These are phyloP conservation scores for Fusarium sambucinum DNA, from an alignment of 2,329 filamentous ascomycete species.

Conservation along the genomic window DNA sequence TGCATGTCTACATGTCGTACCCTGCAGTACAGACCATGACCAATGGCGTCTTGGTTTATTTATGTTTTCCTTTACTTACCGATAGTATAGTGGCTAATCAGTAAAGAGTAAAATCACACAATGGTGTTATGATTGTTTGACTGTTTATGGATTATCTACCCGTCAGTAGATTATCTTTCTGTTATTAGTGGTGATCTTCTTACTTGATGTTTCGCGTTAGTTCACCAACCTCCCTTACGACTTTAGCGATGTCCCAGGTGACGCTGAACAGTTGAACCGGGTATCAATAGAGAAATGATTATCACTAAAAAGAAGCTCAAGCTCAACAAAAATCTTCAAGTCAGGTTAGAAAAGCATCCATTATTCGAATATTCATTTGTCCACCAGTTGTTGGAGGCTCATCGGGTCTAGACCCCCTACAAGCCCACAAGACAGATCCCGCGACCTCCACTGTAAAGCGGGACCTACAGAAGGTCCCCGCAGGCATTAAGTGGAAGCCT, in stretches of 20 bases:
- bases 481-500: slow-evolving; percentile 29
- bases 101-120: neutral
- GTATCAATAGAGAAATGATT: neutral
- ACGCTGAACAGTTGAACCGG: neutral
- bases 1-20: neutral
- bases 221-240: neutral
- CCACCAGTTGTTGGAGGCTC: slow-evolving; percentile 11
- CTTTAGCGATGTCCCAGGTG: neutral
- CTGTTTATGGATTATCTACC: neutral
- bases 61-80: slow-evolving; percentile 6
- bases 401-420: neutral
- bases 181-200: neutral
- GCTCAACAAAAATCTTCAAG: neutral
- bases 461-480: slow-evolving; percentile 23
- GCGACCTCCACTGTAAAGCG: slow-evolving; percentile 17
- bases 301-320: slow-evolving; percentile 3
- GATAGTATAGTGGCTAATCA: slow-evolving; percentile 10
- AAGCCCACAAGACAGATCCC: neutral
- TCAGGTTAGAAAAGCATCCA: neutral
- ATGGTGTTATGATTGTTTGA: neutral
- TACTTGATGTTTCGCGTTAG: neutral
- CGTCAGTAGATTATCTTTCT: neutral
- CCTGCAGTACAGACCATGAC: slow-evolving; percentile 7
- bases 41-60: slow-evolving; percentile 3
- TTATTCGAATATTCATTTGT: neutral